These are phyloP conservation scores for Trichoderma koningiopsis DNA, from an alignment of 2,329 filamentous ascomycete genomes.

Conservation along the genomic window DNA sequence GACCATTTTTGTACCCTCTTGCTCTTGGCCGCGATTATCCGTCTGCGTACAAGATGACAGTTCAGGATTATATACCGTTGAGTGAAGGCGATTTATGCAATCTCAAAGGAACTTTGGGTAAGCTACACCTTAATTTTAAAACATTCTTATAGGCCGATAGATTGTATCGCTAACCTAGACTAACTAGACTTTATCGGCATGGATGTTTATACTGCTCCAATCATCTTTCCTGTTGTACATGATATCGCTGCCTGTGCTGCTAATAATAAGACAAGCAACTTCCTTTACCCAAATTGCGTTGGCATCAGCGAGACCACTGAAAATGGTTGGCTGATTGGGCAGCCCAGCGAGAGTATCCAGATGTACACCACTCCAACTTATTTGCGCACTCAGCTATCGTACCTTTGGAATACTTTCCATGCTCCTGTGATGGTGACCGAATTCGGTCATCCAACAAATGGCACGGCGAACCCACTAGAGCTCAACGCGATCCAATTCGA, in stretches of 20 bases:
- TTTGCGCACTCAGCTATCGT: slow-evolving; percentile 48
- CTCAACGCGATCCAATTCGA: slow-evolving; percentile 23
- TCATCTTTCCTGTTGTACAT: background rate
- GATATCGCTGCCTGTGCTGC: background rate
- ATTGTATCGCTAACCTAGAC: background rate
- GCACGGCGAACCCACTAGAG: slow-evolving; percentile 39
- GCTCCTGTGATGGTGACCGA: slow-evolving; percentile 53
- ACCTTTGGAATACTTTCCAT: slow-evolving; percentile 61
- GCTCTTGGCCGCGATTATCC: slow-evolving; percentile 56
- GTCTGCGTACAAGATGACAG: slow-evolving; percentile 47
- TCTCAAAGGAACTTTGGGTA: background rate
- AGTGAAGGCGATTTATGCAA: slow-evolving; percentile 42
- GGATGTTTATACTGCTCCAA: background rate
- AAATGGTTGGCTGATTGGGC: background rate
- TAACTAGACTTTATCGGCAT: background rate
- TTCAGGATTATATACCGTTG: slow-evolving; percentile 49
- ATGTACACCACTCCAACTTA: background rate
- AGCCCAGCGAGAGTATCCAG: background rate
- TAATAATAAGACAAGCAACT: background rate
- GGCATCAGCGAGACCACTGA: background rate
- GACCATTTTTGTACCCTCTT: slow-evolving; percentile 54
- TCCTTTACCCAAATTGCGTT: background rate
- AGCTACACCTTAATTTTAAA: background rate
- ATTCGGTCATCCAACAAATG: slow-evolving; percentile 59
- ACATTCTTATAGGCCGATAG: background rate